Base-by-base conservation (phyloP, 2,329 filamentous ascomycete species). In the Diplodia mutila region DNA sequence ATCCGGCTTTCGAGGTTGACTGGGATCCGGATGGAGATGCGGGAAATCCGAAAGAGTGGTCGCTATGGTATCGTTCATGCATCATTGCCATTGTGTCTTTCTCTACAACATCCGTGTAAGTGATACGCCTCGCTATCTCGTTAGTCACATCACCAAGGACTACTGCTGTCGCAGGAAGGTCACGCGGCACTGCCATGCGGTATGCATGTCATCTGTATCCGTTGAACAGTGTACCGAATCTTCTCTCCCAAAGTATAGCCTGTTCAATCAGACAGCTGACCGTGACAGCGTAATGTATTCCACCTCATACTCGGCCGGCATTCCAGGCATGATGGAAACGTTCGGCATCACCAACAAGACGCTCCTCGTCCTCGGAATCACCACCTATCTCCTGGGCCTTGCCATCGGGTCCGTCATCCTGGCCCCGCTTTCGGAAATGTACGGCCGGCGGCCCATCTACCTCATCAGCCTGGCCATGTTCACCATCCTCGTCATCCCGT, bases 291-390 rank as follows among this genome's bases (percentile, higher is more conserved):
- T 93, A 18, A 75, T 93, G 54, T 92, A 93, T 75, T 92, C 89
- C 55, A 95, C 92, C 0, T 89, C 87, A 63, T 96, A 95, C 75
- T 93, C 92, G 0, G 87, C 89, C 0, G 89, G 89, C 2, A 87
- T 91, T 39, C 85, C 87, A 0, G 89, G 90, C 0, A 86, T 96
- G 77, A 86, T 88, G 73, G 76, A 83, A 16, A 89, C 92, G 7
- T 85, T 85, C 65, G 71, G 74, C 66, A 79, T 86, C 61, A 82
- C 78, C 66, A 75, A 77, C 32, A 81, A 85, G 65, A 76, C 75
- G 70, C 80, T 78, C 0, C 82, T 83, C 1, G 80, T 83, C 8
- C 79, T 80, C 6, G 82, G 82, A 9, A 82, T 84, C 25, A 82
- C 81, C 69, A 74, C 83, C 2, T 87, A 86, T 73, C 76, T 87